Percentiles rank a stretch among this genome's conserved stretches.
Conservation (phyloP, 768 basidiomycete genomes). For the Boletus insuetus region DNA sequence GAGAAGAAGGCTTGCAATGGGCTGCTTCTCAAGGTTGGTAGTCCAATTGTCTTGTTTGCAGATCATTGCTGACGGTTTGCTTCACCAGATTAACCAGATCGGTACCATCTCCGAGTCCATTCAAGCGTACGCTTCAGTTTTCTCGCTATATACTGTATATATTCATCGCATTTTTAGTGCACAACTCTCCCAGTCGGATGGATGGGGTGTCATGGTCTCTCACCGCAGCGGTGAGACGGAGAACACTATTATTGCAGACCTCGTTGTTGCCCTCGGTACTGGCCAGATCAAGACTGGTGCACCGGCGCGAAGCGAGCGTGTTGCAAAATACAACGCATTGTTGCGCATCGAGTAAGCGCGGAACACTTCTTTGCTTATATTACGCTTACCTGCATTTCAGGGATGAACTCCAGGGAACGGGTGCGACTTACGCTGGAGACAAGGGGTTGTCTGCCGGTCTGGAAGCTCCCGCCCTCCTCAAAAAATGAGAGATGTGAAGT, state of each 20-base stretch:
- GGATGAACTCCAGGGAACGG: constrained; percentile 69
- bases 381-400: constrained; percentile 34
- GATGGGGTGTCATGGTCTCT: constrained; percentile 99
- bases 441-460: constrained; percentile 78
- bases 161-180: constrained; percentile 49
- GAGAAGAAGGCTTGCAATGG: constrained; percentile 99
- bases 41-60: background rate
- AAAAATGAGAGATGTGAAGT: constrained; percentile 46
- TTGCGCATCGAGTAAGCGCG: constrained; percentile 82
- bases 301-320: constrained; percentile 93
- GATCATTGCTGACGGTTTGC: background rate
- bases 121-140: constrained; percentile 72
- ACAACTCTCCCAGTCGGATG: constrained; percentile 91
- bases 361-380: background rate
- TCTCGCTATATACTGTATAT: background rate
- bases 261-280: constrained; percentile 86
- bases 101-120: constrained; percentile 99
- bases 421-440: constrained; percentile 70
- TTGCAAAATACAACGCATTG: constrained; percentile 90
- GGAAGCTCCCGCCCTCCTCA: constrained; percentile 66
- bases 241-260: constrained; percentile 94
- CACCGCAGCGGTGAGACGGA: constrained; percentile 99
- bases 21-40: constrained; percentile 83
- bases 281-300: constrained; percentile 99
- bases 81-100: constrained; percentile 86